Evolutionary conservation across 306 rosid genomes (phyloP), one percentile per base, ranked within the genome.

Genomic region (Vigna nakashimae): DNA sequence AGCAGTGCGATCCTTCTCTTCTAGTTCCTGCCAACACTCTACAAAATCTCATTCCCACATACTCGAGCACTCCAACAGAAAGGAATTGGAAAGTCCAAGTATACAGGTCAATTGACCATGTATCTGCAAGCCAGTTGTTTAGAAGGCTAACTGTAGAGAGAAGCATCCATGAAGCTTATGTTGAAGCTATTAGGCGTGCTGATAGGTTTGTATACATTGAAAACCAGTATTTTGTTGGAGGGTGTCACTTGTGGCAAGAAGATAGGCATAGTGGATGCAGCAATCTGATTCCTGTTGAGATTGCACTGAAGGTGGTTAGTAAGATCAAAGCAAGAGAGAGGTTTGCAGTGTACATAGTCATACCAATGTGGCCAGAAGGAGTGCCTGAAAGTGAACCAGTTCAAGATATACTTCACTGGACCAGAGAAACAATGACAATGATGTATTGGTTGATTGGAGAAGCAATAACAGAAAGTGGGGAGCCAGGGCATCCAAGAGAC

Each of bases 311-410:
- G 69, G 90, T 95, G 69, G 91, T 81, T 3, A 81, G 72, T 26
- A 92, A 95, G 89, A 95, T 95, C 18, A 95, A 80, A 69, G 91
- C 91, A 68, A 87, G 83, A 81, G 89, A 95, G 89, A 87, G 96
- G 2, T 95, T 95, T 78, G 87, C 92, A 42, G 99, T 84, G 78
- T 95, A 95, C 30, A 80, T 95, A 56, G 90, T 95, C 32, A 92
- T 95, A 14, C 99, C 99, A 36, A 92, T 95, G 99, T 95, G 99
- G 98, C 99, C 99, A 10, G 98, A 95, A 88, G 99, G 99, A 28
- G 77, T 71, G 14, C 91, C 98, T 30, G 96, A 91, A 74, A 87
- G 97, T 81, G 99, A 95, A 26, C 62, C 92, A 11, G 99, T 95
- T 71, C 88, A 84, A 72, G 99, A 92, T 53, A 91, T 95, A 77